Base-by-base conservation (phyloP, 139 green algal genomes). In the Gonium pectorale region DNA sequence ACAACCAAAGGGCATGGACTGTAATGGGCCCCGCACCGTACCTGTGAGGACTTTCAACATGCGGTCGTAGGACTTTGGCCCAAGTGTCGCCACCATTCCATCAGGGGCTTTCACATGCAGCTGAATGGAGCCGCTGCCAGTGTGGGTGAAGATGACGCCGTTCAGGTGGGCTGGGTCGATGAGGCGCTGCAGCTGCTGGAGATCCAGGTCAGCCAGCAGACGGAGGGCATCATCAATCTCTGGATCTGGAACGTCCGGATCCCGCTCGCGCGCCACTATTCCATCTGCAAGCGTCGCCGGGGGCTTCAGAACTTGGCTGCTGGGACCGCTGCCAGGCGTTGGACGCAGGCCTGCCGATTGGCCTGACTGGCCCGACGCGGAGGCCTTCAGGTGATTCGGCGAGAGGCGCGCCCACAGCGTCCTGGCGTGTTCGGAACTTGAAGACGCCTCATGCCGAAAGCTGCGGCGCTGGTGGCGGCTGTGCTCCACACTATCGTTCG, bases 1-100 rank as follows among this genome's bases (percentile, higher is more conserved):
- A 13, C 17, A 56, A 56, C 13, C 49, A 56, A 56, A 56, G 17
- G 49, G 49, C 49, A 56, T 56, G 17, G 49, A 13, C 49, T 56
- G 13, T 56, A 56, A 56, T 56, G 49, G 49, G 13, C 49, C 19
- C 9, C 56, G 21, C 56, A 35, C 38, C 75, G 31, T 43, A 89
- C 84, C 84, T 49, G 73, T 85, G 38, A 75, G 15, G 2, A 89
- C 75, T 27, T 75, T 51, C 19, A 91, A 56, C 24, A 91, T 38
- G 27, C 79, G 43, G 27, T 71, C 27, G 33, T 91, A 91, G 24
- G 41, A 26, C 7, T n/a, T 35, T 7, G 87, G 87, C 2, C 70
- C 78, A 41, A 91, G 74, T 27, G 52, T 73, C 1, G 72, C 86
- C 35, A 54, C 38, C 79, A 85, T 77, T 11, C 26, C 26, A 1